These are phyloP conservation scores for Cladosporium cucumerinum DNA, from an alignment of 2,329 filamentous ascomycete genomes.

Conservation along the genomic window DNA sequence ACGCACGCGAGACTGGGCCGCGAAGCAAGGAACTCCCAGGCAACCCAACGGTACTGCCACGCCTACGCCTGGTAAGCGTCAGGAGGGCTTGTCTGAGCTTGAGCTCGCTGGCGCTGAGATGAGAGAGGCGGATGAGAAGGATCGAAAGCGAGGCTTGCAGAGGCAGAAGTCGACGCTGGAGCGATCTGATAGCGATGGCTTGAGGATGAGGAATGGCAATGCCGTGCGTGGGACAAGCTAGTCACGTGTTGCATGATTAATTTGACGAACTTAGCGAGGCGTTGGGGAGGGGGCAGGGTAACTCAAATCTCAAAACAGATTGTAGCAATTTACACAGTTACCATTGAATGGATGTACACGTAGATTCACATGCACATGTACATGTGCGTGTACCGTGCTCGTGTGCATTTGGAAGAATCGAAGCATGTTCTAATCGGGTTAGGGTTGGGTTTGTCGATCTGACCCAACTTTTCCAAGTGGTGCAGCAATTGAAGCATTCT, in stretches of 20 bases:
- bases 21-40: conserved; percentile 23
- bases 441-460: neutral
- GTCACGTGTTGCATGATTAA: neutral
- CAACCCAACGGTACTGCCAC: conserved; percentile 13
- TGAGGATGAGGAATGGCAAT: conserved; percentile 13
- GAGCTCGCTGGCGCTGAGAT: conserved; percentile 35
- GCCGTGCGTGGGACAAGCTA: conserved; percentile 9
- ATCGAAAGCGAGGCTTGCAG: conserved; percentile 24
- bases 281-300: conserved; percentile 10
- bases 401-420: too few relatives aligned
- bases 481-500: neutral
- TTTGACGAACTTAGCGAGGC: conserved; percentile 15
- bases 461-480: neutral
- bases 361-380: too few relatives aligned
- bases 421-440: neutral
- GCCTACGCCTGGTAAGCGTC: conserved; percentile 21
- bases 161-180: conserved; percentile 15
- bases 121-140: conserved; percentile 33
- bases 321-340: neutral
- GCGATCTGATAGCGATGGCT: conserved; percentile 11
- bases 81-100: conserved; percentile 31
- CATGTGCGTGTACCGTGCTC: too few relatives aligned
- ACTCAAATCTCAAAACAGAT: neutral
- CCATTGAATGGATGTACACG: too few relatives aligned
- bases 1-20: conserved; percentile 35